Conservation (phyloP, 768 basidiomycete species). For the Trametes elegans region DNA sequence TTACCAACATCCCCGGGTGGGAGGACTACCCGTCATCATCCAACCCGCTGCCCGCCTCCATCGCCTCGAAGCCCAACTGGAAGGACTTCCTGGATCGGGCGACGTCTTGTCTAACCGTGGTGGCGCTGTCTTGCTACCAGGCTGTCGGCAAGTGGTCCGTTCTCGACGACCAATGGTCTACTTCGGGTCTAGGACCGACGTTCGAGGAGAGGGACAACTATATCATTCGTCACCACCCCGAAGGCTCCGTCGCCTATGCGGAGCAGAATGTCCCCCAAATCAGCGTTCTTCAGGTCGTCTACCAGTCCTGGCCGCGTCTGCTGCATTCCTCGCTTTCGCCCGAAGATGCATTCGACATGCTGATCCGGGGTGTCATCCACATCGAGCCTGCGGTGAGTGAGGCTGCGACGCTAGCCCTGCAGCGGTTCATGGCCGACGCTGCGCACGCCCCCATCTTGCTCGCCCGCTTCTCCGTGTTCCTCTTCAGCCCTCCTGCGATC, state of each 20-base stretch:
- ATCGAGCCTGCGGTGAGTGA: slow-evolving; percentile 74
- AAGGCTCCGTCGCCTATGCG: slow-evolving; percentile 68
- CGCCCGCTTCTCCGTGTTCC: slow-evolving; percentile 61
- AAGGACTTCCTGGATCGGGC: slow-evolving; percentile 70
- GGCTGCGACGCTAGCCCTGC: slow-evolving; percentile 65
- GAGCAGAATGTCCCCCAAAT: slow-evolving; percentile 58
- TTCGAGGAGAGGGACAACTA: slow-evolving; percentile 72
- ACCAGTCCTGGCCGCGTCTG: slow-evolving; percentile 84
- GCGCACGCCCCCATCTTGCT: slow-evolving; percentile 56
- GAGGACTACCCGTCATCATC: slow-evolving; percentile 74
- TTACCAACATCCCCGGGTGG: slow-evolving; percentile 49
- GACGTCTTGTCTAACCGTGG: slow-evolving; percentile 51
- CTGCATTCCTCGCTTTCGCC: slow-evolving; percentile 55
- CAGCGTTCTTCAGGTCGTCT: slow-evolving; percentile 68
- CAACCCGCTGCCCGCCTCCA: slow-evolving; percentile 52
- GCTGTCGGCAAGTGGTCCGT: slow-evolving; percentile 74
- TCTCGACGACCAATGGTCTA: slow-evolving; percentile 82
- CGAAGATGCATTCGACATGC: slow-evolving; percentile 69
- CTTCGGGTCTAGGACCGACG: slow-evolving; percentile 52
- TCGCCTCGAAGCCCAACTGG: slow-evolving; percentile 63
- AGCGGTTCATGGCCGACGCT: slow-evolving; percentile 67
- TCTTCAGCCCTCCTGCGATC: slow-evolving; percentile 69
- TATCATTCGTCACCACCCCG: slow-evolving; percentile 65
- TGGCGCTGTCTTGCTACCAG: slow-evolving; percentile 60
- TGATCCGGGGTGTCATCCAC: slow-evolving; percentile 80